Percentiles rank a stretch among this genome's conserved stretches.
These are phyloP conservation scores for Orychophragmus violaceus DNA, from an alignment of 345 rosid genomes.

Conservation along the genomic window DNA sequence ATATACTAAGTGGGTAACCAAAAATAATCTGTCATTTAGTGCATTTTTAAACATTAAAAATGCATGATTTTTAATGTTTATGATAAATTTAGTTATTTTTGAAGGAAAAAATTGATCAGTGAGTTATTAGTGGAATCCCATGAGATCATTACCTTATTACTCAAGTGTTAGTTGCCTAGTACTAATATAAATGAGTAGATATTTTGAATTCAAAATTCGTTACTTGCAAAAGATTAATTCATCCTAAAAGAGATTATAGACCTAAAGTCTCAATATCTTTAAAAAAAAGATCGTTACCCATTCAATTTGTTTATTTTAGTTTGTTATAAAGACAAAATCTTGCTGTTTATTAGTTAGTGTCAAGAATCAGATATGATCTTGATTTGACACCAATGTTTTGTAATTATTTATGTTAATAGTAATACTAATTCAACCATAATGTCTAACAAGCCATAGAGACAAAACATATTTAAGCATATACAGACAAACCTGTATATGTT, in stretches of 20 bases:
- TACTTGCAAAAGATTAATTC: too few relatives aligned
- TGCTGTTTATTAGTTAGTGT: conserved; percentile 21
- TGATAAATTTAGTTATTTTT: not conserved
- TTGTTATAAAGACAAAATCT: conserved; percentile 16
- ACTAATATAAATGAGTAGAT: too few relatives aligned
- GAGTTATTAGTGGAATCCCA: conserved; percentile 22
- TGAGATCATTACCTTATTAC: too few relatives aligned
- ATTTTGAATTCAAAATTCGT: too few relatives aligned
- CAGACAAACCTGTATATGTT: not conserved
- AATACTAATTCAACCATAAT: conserved; percentile 9
- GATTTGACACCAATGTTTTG: conserved; percentile 15
- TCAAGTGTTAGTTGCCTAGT: too few relatives aligned
- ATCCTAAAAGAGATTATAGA: too few relatives aligned
- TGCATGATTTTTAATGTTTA: not conserved
- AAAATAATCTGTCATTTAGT: not conserved
- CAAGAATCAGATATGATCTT: conserved; percentile 11
- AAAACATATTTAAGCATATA: not conserved
- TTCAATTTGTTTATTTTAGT: not conserved
- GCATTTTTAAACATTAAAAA: not conserved
- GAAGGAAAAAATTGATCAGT: not conserved
- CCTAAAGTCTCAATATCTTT: too few relatives aligned
- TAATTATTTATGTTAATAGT: not conserved
- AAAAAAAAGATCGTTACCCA: not conserved
- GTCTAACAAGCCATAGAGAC: not conserved
- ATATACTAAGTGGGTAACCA: not conserved